Conservation (phyloP, 176 grass and related monocot species). For the Themeda triandra region DNA sequence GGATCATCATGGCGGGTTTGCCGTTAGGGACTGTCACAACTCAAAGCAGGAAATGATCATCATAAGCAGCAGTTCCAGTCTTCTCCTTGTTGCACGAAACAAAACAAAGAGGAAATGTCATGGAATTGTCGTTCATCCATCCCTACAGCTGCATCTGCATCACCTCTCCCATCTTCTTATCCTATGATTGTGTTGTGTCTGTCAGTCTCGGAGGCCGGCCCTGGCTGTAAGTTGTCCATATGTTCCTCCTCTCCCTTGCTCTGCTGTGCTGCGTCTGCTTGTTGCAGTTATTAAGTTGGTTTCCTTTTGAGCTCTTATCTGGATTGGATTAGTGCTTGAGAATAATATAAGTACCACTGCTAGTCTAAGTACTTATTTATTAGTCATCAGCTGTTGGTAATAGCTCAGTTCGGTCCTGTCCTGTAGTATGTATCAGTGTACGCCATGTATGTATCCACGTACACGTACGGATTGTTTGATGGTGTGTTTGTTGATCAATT, state of each 20-base stretch:
- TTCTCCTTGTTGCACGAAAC: background rate
- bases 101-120: background rate
- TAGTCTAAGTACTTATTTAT: background rate
- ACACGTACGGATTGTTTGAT: slow-evolving; percentile 13
- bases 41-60: background rate
- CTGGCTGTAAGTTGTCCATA: slow-evolving; percentile 17
- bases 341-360: background rate
- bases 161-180: background rate
- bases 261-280: background rate
- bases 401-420: slow-evolving; percentile 16
- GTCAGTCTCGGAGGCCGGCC: background rate
- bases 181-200: background rate
- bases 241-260: background rate
- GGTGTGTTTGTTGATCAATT: slow-evolving; percentile 11
- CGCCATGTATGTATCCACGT: background rate
- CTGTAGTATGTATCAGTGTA: background rate
- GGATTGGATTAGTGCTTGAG: slow-evolving; percentile 35
- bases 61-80: background rate
- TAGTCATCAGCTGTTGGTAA: background rate
- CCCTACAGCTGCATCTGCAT: background rate
- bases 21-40: background rate
- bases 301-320: background rate
- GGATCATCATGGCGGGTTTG: background rate
- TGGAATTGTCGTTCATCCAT: background rate
- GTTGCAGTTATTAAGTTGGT: background rate